Base-by-base conservation (phyloP, 345 rosid species). In the Leavenworthia alabamica region DNA sequence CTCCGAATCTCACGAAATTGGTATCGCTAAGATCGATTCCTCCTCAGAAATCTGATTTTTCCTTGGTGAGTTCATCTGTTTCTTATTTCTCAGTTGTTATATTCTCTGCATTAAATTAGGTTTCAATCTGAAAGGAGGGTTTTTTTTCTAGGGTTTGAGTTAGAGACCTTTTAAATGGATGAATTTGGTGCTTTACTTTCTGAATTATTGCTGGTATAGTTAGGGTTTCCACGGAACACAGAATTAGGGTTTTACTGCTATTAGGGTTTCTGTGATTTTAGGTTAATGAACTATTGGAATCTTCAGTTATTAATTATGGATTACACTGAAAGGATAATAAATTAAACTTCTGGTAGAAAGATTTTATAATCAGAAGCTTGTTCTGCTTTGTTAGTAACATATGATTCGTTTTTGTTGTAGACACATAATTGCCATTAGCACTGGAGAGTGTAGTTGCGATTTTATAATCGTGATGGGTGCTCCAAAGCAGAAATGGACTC, bases 401-500 rank as follows among this genome's bases (percentile, higher is more conserved):
- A 12, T 67, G 4, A 24, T 48, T 15, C 20, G 28, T 27, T 40
- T 40, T 48, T 62, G 45, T 62, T 62, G 56, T 53, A 62, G 77
- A 50, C n/a, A 56, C 22, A 46, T 48, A 39, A 31, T 37, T 62
- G 19, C 29, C 29, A 24, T 50, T 50, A 8, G 28, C 42, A 31
- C 47, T 29, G 37, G 17, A 48, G 43, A 24, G 12, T 12, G 6
- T 24, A 3, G 20, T 39, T 66, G 32, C 24, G 12, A 52, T 33
- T 53, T 53, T 35, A 1, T 31, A 29, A 36, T 56, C 58, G 51
- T 48, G 56, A 94, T 94, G 99, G 97, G 99, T 26, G 99, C 97
- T 24, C 99, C 97, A 0, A 94, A 94, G 76, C 99, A 94, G 68
- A 94, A 94, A 76, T 94, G 99, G 99, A 94, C 97, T 2, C 78